These are phyloP conservation scores for Oenanthe javanica DNA, from an alignment of 140 eudicot species.

Conservation along the genomic window DNA sequence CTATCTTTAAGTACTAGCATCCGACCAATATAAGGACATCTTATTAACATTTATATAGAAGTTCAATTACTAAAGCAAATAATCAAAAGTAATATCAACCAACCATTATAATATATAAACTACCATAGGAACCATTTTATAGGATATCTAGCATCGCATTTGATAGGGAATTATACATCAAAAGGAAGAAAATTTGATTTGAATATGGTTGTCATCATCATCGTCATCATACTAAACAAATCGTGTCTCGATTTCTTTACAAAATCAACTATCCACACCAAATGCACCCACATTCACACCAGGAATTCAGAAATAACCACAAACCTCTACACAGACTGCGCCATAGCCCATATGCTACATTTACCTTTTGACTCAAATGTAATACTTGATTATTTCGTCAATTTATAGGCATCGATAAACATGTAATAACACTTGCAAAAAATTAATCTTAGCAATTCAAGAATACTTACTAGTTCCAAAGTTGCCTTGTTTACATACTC, in stretches of 20 bases:
- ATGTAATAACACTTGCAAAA: neutral
- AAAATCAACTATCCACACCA: neutral
- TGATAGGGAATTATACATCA: neutral
- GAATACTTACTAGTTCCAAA: constrained; percentile 61
- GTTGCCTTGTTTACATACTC: constrained; percentile 64
- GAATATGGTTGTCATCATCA: neutral
- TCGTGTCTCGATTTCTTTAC: neutral
- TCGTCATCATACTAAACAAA: neutral
- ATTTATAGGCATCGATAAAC: neutral
- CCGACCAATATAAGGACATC: neutral
- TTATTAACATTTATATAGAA: neutral
- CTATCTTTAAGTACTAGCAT: neutral
- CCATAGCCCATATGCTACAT: neutral
- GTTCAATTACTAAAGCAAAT: neutral
- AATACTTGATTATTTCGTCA: neutral
- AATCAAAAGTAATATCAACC: neutral
- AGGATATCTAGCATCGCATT: neutral
- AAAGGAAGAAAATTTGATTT: neutral
- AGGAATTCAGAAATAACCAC: neutral
- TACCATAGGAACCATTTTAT: neutral
- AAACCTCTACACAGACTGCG: neutral
- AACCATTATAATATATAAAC: neutral
- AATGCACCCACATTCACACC: neutral
- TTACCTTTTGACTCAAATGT: neutral
- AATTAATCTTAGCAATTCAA: neutral